Percentiles rank a stretch among this genome's conserved stretches.
phyloP scores from a whole-genome alignment of 2,329 filamentous ascomycete genomes.

The Hymenoscyphus infarciens region DNA sequence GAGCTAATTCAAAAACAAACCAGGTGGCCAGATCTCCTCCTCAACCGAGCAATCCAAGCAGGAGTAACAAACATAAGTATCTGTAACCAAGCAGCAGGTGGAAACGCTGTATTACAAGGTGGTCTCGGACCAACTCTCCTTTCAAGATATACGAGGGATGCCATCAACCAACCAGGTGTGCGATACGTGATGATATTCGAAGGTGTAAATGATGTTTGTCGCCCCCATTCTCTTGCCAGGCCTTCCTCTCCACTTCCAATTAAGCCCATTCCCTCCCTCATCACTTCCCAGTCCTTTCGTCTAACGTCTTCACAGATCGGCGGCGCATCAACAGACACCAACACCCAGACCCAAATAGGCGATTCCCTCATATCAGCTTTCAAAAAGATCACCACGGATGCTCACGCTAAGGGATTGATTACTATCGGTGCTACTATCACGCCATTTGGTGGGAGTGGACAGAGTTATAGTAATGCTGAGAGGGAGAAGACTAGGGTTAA shows the following conservation, averaged over 20 bases:
- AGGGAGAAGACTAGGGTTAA: constrained; percentile 53
- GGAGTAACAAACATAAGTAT: constrained; percentile 49
- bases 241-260: background rate
- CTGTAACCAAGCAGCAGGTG: constrained; percentile 64
- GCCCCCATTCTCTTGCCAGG: background rate
- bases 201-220: constrained; percentile 57
- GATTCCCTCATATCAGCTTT: constrained; percentile 54
- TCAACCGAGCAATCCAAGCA: constrained; percentile 47
- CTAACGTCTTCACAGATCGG: constrained; percentile 44
- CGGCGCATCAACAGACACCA: constrained; percentile 41
- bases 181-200: constrained; percentile 63
- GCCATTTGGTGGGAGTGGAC: constrained; percentile 50
- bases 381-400: constrained; percentile 51
- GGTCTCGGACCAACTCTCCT: constrained; percentile 60
- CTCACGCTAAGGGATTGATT: constrained; percentile 51
- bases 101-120: constrained; percentile 59
- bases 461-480: constrained; percentile 48
- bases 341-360: constrained; percentile 47
- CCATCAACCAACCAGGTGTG: constrained; percentile 54
- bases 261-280: background rate
- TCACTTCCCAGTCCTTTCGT: too few species aligned
- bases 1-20: background rate
- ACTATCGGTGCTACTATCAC: constrained; percentile 65
- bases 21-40: constrained; percentile 56
- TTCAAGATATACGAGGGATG: constrained; percentile 58